A percentile compares a stretch with the other conserved stretches of the same genome.
Evolutionary conservation across 139 green algal species (phyloP).

Genomic region (Auxenochlorella pyrenoidosa): DNA sequence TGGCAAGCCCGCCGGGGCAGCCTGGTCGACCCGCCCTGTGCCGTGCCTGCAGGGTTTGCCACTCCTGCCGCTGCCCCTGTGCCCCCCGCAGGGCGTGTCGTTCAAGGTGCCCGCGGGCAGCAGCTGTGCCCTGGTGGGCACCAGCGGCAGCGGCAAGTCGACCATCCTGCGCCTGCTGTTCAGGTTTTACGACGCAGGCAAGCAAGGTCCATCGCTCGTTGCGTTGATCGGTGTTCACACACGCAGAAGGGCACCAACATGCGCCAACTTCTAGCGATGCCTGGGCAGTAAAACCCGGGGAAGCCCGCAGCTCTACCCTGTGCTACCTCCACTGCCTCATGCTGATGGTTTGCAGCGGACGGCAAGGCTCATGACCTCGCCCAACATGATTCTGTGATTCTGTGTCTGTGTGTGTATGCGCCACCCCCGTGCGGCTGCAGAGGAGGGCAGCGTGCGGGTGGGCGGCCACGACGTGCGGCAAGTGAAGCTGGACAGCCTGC

Average conservation of each 20-base stretch:
- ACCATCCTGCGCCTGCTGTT: constrained; percentile 82
- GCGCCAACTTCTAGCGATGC: too few relatives aligned
- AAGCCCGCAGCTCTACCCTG: too few relatives aligned
- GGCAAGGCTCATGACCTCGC: too few relatives aligned
- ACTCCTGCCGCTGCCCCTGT: background rate
- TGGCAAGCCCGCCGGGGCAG: background rate
- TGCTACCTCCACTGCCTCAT: too few relatives aligned
- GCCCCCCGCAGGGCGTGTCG: constrained; percentile 60
- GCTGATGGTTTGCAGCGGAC: too few relatives aligned
- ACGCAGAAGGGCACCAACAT: too few relatives aligned
- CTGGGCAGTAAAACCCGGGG: too few relatives aligned
- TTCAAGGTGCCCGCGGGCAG: constrained; percentile 84
- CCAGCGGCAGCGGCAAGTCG: constrained; percentile 87
- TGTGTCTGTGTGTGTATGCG: too few relatives aligned
- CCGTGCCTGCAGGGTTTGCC: background rate
- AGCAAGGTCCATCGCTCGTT: background rate
- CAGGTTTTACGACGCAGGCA: constrained; percentile 85
- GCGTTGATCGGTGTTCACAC: too few relatives aligned
- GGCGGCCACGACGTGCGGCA: constrained; percentile 72
- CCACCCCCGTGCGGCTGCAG: too few relatives aligned
- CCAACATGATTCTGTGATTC: too few relatives aligned
- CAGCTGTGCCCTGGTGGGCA: constrained; percentile 91
- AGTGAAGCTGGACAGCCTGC: constrained; percentile 61
- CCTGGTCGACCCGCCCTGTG: background rate
- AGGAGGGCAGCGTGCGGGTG: constrained; percentile 71